Evolutionary conservation across 2,329 filamentous ascomycete species (phyloP).

Genomic region (Geosmithia morbida): DNA sequence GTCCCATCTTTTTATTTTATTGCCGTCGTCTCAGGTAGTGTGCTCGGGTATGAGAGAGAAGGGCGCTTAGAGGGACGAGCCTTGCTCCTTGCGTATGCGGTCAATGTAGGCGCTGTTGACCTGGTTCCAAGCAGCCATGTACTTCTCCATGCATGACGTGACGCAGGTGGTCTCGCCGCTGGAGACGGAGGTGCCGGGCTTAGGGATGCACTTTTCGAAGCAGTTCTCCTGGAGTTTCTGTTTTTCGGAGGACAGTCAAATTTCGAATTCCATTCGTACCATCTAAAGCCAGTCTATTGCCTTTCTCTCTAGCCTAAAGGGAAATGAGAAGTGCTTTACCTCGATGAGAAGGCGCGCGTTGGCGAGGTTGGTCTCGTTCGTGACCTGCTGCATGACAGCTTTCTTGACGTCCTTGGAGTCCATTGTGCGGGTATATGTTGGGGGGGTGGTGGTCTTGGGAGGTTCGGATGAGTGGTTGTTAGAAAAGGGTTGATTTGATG

Average conservation of each 20-base stretch:
- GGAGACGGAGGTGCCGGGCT: conserved; percentile 52
- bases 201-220: conserved; percentile 63
- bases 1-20: too few relatives aligned
- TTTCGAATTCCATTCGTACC: neutral
- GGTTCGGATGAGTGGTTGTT: neutral
- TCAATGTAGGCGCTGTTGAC: conserved; percentile 55
- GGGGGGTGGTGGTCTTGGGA: neutral
- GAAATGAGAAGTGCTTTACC: conserved; percentile 26
- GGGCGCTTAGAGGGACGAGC: neutral
- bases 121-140: conserved; percentile 67
- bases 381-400: conserved; percentile 50
- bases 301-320: too few relatives aligned
- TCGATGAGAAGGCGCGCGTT: conserved; percentile 60
- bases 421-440: conserved; percentile 23
- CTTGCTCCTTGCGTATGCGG: conserved; percentile 44
- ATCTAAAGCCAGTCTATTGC: too few relatives aligned
- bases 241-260: neutral
- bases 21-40: too few relatives aligned
- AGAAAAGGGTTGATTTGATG: neutral
- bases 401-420: conserved; percentile 44
- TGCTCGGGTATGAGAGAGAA: too few relatives aligned
- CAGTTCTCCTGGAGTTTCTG: conserved; percentile 73
- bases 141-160: conserved; percentile 71
- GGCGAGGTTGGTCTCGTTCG: conserved; percentile 47
- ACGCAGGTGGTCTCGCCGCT: conserved; percentile 57